phyloP scores from a whole-genome alignment of 1,139 yeast species.

The Pichia cactophila region DNA sequence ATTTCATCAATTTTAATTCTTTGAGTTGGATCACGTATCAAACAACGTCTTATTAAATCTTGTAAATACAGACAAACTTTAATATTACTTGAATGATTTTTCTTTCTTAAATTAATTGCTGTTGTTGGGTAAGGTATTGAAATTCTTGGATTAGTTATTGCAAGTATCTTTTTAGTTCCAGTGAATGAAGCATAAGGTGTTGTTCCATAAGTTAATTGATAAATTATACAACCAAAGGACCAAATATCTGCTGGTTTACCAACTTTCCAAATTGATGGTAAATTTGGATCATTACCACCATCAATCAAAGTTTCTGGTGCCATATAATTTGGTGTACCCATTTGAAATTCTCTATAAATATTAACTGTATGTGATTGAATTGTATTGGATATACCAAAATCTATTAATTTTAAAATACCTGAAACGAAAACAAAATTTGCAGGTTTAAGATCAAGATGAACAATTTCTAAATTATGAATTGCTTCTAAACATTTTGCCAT shows the following conservation, averaged over 20 bases:
- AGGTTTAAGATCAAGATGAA: conserved; percentile 92
- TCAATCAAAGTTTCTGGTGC: conserved; percentile 42
- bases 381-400: conserved; percentile 93
- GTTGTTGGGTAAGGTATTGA: conserved; percentile 53
- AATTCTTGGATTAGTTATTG: conserved; percentile 83
- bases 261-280: conserved; percentile 53
- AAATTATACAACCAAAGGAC: conserved; percentile 96
- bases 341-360: conserved; percentile 81
- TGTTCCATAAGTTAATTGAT: conserved; percentile 89
- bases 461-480: conserved; percentile 82
- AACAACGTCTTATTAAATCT: conserved; percentile 66
- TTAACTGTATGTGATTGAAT: conserved; percentile 91
- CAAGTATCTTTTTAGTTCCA: conserved; percentile 73
- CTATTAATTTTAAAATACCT: conserved; percentile 81
- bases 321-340: conserved; percentile 97
- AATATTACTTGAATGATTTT: conserved; percentile 14
- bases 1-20: conserved; percentile 63
- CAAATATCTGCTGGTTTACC: conserved; percentile 96
- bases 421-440: conserved; percentile 87
- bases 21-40: conserved; percentile 61
- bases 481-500: conserved; percentile 77
- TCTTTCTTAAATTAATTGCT: conserved; percentile 22
- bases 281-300: conserved; percentile 31
- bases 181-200: conserved; percentile 84
- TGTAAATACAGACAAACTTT: conserved; percentile 37